A percentile compares a stretch with the other conserved stretches of the same genome.
Evolutionary conservation across 2,329 filamentous ascomycete genomes (phyloP).

Genomic region (Lecanicillium sp.): DNA sequence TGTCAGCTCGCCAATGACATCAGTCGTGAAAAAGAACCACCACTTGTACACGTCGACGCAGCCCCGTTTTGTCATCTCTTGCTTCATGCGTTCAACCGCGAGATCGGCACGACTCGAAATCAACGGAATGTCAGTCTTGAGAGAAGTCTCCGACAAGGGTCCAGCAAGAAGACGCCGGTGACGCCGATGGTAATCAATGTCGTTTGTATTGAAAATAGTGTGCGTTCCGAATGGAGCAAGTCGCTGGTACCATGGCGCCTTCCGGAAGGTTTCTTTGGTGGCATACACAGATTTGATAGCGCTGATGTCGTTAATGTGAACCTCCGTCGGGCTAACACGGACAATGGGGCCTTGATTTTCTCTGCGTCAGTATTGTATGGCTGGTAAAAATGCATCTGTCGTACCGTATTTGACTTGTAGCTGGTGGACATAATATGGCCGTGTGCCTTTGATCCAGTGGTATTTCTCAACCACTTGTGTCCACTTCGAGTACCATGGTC

Average conservation of each 20-base stretch:
- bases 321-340: not conserved
- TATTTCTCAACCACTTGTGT: not conserved
- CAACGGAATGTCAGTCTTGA: not conserved
- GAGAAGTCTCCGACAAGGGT: not conserved
- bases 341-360: not conserved
- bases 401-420: not conserved
- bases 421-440: not conserved
- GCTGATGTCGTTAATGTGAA: not conserved
- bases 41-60: slow-evolving; percentile 17
- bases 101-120: slow-evolving; percentile 17
- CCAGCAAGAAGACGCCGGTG: not conserved
- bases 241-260: not conserved
- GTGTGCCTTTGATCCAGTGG: not conserved
- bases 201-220: not conserved
- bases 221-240: not conserved
- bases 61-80: slow-evolving; percentile 13
- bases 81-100: slow-evolving; percentile 16
- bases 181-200: not conserved
- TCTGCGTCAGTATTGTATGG: not conserved
- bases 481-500: not conserved
- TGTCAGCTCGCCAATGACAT: slow-evolving; percentile 21
- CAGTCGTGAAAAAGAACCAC: slow-evolving; percentile 21
- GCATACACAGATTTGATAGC: not conserved
- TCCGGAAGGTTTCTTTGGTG: not conserved
- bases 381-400: not conserved